Conservation (phyloP, 176 grass and related monocot genomes). For the Paspalum notatum region DNA sequence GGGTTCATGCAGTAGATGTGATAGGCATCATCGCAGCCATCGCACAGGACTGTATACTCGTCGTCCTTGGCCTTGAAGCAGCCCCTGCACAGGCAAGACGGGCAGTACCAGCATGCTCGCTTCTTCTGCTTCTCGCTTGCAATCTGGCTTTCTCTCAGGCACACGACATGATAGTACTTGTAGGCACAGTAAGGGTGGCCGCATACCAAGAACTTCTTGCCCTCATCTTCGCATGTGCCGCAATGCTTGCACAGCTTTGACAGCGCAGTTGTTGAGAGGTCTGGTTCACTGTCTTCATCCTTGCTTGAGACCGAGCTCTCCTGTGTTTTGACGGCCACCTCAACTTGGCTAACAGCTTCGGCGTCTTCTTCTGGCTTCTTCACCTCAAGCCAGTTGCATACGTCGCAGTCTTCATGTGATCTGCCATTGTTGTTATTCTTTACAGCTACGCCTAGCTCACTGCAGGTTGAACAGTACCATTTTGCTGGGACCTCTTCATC, state of each 20-base stretch:
- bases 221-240: constrained; percentile 73
- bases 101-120: constrained; percentile 84
- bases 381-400: constrained; percentile 63
- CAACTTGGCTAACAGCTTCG: constrained; percentile 38
- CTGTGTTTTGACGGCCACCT: constrained; percentile 40
- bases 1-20: constrained; percentile 90
- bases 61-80: constrained; percentile 83
- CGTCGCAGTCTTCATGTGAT: constrained; percentile 64
- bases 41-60: constrained; percentile 71
- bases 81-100: constrained; percentile 83
- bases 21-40: constrained; percentile 88
- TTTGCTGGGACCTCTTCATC: constrained; percentile 53
- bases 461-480: constrained; percentile 81
- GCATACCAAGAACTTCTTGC: constrained; percentile 82
- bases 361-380: constrained; percentile 38
- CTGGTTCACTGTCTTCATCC: constrained; percentile 56
- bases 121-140: constrained; percentile 66
- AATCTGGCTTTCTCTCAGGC: constrained; percentile 83
- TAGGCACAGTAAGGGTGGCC: constrained; percentile 72
- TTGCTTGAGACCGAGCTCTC: constrained; percentile 57
- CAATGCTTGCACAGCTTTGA: constrained; percentile 85
- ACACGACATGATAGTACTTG: constrained; percentile 89
- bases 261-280: constrained; percentile 57
- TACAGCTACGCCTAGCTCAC: constrained; percentile 27
- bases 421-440: constrained; percentile 39